These are phyloP conservation scores for Hyphodiscus sp. DNA, from an alignment of 2,329 filamentous ascomycete genomes.

Conservation along the genomic window DNA sequence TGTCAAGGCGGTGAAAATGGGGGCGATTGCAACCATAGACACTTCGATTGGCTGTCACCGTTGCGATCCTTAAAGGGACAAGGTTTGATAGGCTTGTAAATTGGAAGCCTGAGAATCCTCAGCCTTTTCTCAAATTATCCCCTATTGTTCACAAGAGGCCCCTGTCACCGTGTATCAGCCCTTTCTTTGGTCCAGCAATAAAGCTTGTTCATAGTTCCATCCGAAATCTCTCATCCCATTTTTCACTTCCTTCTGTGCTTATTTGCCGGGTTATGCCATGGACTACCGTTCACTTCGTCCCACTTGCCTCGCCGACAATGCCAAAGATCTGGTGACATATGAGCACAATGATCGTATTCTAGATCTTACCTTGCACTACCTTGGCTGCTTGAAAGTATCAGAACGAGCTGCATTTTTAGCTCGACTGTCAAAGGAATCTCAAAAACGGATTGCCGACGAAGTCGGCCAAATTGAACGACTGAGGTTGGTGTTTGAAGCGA, in stretches of 20 bases:
- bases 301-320: neutral
- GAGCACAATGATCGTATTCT: slow-evolving; percentile 1
- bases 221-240: neutral
- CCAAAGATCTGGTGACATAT: neutral
- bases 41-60: neutral
- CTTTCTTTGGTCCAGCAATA: neutral
- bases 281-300: neutral
- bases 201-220: neutral
- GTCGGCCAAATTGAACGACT: slow-evolving; percentile 1
- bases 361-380: slow-evolving; percentile 9
- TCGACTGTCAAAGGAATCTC: neutral
- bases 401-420: slow-evolving; percentile 3
- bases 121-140: neutral
- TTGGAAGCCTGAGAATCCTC: neutral
- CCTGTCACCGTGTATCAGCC: neutral
- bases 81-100: neutral
- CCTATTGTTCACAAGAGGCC: neutral
- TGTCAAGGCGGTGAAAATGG: neutral
- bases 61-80: neutral
- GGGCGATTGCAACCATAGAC: neutral
- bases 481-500: slow-evolving; percentile 3
- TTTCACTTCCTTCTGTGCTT: neutral
- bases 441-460: slow-evolving; percentile 5
- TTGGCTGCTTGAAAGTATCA: slow-evolving; percentile 5
- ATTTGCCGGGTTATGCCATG: neutral